These are phyloP conservation scores for Torulaspora franciscae DNA, from an alignment of 805 yeast genomes.

Conservation along the genomic window DNA sequence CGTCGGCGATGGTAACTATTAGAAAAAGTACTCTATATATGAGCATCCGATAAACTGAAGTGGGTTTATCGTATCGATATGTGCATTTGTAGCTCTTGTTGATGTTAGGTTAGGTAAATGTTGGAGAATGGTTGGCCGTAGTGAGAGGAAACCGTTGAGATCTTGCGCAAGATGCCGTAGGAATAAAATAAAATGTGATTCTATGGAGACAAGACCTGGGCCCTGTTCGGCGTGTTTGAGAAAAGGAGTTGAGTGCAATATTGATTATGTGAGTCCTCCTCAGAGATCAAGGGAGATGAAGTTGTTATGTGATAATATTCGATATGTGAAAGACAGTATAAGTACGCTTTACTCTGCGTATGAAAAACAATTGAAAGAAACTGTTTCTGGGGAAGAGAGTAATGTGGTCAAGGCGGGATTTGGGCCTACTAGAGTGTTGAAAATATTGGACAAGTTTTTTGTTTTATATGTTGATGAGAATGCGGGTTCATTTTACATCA, in stretches of 20 bases:
- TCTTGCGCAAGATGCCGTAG: constrained; percentile 62
- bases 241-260: constrained; percentile 47
- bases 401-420: neutral
- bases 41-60: neutral
- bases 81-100: neutral
- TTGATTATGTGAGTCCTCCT: constrained; percentile 52
- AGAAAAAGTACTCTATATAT: no score
- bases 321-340: constrained; percentile 14
- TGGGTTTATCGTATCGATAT: neutral
- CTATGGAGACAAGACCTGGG: constrained; percentile 44
- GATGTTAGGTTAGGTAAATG: neutral
- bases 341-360: constrained; percentile 7
- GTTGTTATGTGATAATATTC: constrained; percentile 33
- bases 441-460: constrained; percentile 12
- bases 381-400: neutral
- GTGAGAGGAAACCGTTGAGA: constrained; percentile 39
- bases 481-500: constrained; percentile 14
- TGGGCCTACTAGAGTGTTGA: constrained; percentile 12
- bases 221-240: constrained; percentile 56
- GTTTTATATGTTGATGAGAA: constrained; percentile 10
- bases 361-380: constrained; percentile 7
- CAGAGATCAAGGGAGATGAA: constrained; percentile 43
- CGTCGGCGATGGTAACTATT: no score
- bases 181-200: constrained; percentile 65
- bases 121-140: constrained; percentile 2